Base-by-base conservation (phyloP, 768 basidiomycete species). In the Boletus rex-veris region DNA sequence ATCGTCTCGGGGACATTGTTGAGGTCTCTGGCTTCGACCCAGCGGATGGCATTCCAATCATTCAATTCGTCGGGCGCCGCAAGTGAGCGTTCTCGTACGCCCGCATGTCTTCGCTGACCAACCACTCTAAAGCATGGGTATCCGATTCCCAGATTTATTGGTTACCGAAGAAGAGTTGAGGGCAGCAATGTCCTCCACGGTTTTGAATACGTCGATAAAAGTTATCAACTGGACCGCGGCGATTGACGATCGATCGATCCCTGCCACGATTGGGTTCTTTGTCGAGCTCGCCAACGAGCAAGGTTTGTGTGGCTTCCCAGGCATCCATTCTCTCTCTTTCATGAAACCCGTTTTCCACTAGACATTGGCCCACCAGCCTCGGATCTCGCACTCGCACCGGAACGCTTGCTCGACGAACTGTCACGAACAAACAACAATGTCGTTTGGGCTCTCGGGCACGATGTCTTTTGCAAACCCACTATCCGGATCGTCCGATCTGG, bases 1-100 rank as follows among this genome's bases (percentile, higher is more conserved):
- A 66, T 50, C 48, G 53, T 19, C 53, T 64, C 4, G 54, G 58
- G 1, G 63, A 67, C 30, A 45, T 67, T 18, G 38, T 64, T 18
- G 57, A 64, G 44, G 41, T 65, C 21, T n/a, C 47, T 12, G 61
- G 61, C 5, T 68, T 68, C 24, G 61, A 60, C 10, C 47, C 63
- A 1, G 44, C 15, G 10, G 53, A 59, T 33, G 63, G 61, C 24
- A 16, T 37, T 7, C 64, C 64, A 12, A 30, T 66, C 40, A 47
- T 65, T 21, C 49, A 33, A 37, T 66, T 58, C 18, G 38, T 58
- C 31, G 57, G 45, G 40, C 54, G 53, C 26, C 56, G 54, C 53
- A 43, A 57, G 62, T 58, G 21, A 53, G 50, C 15, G 14, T 58
- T 37, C 10, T 28, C 11, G n/a, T 40, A 19, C 15, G 2, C 16